phyloP scores from a whole-genome alignment of 1,284 basidiomycete species.

The Pisolithus thermaeus region DNA sequence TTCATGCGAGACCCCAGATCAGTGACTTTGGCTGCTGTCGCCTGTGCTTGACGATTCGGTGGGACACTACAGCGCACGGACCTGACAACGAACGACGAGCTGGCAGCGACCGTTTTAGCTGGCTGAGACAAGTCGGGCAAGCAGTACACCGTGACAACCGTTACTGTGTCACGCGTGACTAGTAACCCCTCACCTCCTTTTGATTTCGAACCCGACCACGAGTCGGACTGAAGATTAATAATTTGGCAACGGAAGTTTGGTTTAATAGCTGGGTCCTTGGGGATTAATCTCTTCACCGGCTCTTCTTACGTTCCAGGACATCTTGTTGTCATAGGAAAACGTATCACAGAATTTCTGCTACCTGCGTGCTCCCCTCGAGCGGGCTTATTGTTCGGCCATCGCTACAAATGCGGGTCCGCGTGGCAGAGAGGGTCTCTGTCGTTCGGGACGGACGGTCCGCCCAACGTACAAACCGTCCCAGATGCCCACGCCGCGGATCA shows the following conservation, averaged over 20 bases:
- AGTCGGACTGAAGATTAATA: too few species aligned
- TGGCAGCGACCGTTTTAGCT: not conserved
- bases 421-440: too few species aligned
- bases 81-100: conserved; percentile 2
- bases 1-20: conserved; percentile 13
- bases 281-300: not conserved
- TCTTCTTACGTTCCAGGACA: not conserved
- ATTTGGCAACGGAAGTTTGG: too few species aligned
- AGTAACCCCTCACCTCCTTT: conserved; percentile 2
- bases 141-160: conserved; percentile 15
- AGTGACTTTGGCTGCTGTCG: not conserved
- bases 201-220: conserved; percentile 3
- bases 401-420: too few species aligned
- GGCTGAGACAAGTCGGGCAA: not conserved
- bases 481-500: too few species aligned
- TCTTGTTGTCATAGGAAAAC: not conserved
- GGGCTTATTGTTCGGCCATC: too few species aligned
- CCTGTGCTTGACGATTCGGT: not conserved
- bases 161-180: conserved; percentile 1
- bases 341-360: not conserved
- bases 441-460: too few species aligned
- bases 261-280: not conserved
- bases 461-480: too few species aligned
- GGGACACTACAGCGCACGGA: not conserved
- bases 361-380: not conserved